Conservation (phyloP, 2,329 filamentous ascomycete genomes). For the Trichoderma asperellum region DNA sequence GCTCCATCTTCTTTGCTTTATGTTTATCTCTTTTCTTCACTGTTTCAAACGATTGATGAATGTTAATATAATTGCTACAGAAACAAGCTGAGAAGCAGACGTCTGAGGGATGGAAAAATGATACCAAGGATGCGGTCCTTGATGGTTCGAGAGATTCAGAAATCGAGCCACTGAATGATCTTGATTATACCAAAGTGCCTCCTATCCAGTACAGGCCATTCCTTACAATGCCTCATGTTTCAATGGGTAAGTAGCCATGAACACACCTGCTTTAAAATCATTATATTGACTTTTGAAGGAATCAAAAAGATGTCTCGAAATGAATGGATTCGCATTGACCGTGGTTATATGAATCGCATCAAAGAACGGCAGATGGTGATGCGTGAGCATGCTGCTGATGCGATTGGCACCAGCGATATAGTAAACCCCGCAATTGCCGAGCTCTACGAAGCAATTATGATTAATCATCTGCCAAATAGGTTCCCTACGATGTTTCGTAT, state of each 20-base stretch:
- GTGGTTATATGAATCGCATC: not conserved
- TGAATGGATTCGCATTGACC: not conserved
- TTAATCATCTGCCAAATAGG: not conserved
- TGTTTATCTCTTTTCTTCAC: too few relatives aligned
- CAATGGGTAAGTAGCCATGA: not conserved
- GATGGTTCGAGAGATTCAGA: too few relatives aligned
- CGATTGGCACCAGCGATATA: not conserved
- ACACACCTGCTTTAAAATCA: not conserved
- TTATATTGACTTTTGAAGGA: not conserved
- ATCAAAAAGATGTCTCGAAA: not conserved
- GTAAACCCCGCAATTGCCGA: not conserved
- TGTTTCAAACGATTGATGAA: too few relatives aligned
- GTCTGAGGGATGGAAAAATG: too few relatives aligned
- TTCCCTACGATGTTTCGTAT: not conserved
- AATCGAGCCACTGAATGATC: too few relatives aligned
- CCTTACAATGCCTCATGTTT: not conserved
- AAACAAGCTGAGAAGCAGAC: too few relatives aligned
- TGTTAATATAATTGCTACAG: too few relatives aligned
- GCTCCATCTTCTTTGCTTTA: too few relatives aligned
- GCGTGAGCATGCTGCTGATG: not conserved
- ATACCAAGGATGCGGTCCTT: too few relatives aligned
- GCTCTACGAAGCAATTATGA: not conserved
- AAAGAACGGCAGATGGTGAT: not conserved
- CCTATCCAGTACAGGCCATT: slow-evolving; percentile 1
- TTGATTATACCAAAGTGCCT: not conserved